phyloP scores from a whole-genome alignment of 2,329 filamentous ascomycete species.

The Thermoascus crustaceus region DNA sequence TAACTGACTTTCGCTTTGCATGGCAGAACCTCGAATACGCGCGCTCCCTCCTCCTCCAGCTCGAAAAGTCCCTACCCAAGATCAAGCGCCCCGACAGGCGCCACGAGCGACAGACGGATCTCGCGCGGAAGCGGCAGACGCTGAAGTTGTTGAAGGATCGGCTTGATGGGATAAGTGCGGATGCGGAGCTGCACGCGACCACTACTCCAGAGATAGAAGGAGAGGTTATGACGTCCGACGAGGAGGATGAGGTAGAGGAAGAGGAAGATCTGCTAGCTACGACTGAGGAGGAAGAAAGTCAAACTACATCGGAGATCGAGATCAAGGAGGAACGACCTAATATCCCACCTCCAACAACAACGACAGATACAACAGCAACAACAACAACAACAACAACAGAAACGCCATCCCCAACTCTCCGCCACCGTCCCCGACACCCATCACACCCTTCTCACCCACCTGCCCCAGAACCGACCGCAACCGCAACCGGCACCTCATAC shows the following conservation, averaged over 20 bases:
- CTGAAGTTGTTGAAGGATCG: slow-evolving; percentile 25
- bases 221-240: slow-evolving; percentile 12
- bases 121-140: slow-evolving; percentile 29
- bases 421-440: slow-evolving; percentile 15
- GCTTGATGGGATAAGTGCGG: slow-evolving; percentile 24
- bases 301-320: no score
- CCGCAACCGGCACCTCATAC: slow-evolving; percentile 4
- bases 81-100: slow-evolving; percentile 33
- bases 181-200: slow-evolving; percentile 13
- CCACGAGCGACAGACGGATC: slow-evolving; percentile 32
- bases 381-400: slow-evolving; percentile 9
- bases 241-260: slow-evolving; percentile 14
- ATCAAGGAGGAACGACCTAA: no score
- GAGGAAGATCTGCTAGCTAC: slow-evolving; percentile 20
- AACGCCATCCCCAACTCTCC: slow-evolving; percentile 12
- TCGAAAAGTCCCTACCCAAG: slow-evolving; percentile 33
- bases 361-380: not conserved
- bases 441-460: not conserved
- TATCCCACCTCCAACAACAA: no score
- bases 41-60: slow-evolving; percentile 31
- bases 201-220: slow-evolving; percentile 4
- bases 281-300: slow-evolving; percentile 6
- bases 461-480: slow-evolving; percentile 6
- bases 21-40: slow-evolving; percentile 39
- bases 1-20: slow-evolving; percentile 3